A percentile compares a stretch with the other conserved stretches of the same genome.
Conservation (phyloP, 805 yeast species). For the Blastobotrys terrestris region DNA sequence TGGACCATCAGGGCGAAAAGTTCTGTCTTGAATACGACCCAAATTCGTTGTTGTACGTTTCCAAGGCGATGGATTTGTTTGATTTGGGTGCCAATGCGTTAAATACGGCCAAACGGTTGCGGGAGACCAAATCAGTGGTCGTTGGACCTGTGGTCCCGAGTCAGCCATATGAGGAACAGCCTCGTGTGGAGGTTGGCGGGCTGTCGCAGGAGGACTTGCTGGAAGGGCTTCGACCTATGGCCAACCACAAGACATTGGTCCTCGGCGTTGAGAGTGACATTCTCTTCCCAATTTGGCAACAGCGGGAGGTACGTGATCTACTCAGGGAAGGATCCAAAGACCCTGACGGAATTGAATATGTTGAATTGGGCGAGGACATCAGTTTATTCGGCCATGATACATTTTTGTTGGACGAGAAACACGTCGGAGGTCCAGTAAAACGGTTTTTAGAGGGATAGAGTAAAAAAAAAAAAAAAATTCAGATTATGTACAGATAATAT, state of each 20-base stretch:
- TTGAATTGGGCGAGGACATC: conserved; percentile 69
- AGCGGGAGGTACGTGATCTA: conserved; percentile 65
- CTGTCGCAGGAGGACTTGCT: conserved; percentile 49
- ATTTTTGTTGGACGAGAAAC: conserved; percentile 68
- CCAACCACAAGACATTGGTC: conserved; percentile 62
- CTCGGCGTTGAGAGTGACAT: conserved; percentile 92
- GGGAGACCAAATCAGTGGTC: conserved; percentile 16
- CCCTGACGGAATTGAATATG: conserved; percentile 43
- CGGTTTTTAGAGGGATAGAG: conserved; percentile 43
- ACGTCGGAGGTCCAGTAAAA: conserved; percentile 73
- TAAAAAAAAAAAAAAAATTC: background rate
- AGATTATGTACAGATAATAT: background rate
- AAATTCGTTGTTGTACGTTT: conserved; percentile 77
- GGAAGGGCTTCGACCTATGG: conserved; percentile 57
- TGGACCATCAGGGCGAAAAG: conserved; percentile 94
- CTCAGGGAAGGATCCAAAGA: conserved; percentile 41
- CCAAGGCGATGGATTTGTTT: conserved; percentile 92
- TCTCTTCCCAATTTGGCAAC: conserved; percentile 93
- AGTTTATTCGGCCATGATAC: conserved; percentile 91
- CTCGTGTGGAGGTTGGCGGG: conserved; percentile 38
- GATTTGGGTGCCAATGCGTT: conserved; percentile 50
- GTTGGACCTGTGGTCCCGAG: conserved; percentile 39
- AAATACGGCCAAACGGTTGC: conserved; percentile 8
- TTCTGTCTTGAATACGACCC: conserved; percentile 89
- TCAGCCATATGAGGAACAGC: conserved; percentile 50